phyloP scores from a whole-genome alignment of 2,329 filamentous ascomycete species.

The Dactylella cylindrospora region DNA sequence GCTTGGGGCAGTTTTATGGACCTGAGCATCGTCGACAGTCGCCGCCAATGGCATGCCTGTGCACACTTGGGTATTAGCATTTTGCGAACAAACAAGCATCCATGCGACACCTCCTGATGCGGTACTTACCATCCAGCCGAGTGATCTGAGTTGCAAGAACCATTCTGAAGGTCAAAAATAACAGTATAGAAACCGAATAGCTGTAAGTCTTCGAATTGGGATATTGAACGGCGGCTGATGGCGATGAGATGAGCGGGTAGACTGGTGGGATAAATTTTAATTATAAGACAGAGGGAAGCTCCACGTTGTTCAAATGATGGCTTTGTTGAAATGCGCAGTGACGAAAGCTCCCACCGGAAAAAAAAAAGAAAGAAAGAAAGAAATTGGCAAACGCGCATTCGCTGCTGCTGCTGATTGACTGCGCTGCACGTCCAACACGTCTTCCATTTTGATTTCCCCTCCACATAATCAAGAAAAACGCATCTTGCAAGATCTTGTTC shows the following conservation, averaged over 20 bases:
- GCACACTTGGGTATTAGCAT: slow-evolving; percentile 45
- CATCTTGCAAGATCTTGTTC: too few species aligned
- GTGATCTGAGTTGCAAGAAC: slow-evolving; percentile 93
- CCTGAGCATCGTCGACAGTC: slow-evolving; percentile 87
- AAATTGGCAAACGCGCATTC: too few species aligned
- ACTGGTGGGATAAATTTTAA: slow-evolving; percentile 6
- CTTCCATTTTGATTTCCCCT: too few species aligned
- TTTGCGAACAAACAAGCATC: not conserved
- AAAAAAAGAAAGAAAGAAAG: too few species aligned
- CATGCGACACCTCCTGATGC: slow-evolving; percentile 35
- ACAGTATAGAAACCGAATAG: not conserved
- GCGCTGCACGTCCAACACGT: too few species aligned
- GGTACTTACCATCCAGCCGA: slow-evolving; percentile 73
- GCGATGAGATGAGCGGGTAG: slow-evolving; percentile 14
- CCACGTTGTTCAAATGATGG: slow-evolving; percentile 42
- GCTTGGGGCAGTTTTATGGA: slow-evolving; percentile 51
- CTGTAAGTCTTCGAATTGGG: not conserved
- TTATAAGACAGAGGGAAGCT: too few species aligned
- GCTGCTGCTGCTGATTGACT: too few species aligned
- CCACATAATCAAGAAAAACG: too few species aligned
- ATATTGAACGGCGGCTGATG: slow-evolving; percentile 1
- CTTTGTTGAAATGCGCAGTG: slow-evolving; percentile 24
- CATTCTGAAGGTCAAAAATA: slow-evolving; percentile 57
- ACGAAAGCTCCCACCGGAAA: slow-evolving; percentile 36
- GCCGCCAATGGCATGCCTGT: slow-evolving; percentile 90